Base-by-base conservation (phyloP, 257 asterid species). In the Penstemon davidsonii region DNA sequence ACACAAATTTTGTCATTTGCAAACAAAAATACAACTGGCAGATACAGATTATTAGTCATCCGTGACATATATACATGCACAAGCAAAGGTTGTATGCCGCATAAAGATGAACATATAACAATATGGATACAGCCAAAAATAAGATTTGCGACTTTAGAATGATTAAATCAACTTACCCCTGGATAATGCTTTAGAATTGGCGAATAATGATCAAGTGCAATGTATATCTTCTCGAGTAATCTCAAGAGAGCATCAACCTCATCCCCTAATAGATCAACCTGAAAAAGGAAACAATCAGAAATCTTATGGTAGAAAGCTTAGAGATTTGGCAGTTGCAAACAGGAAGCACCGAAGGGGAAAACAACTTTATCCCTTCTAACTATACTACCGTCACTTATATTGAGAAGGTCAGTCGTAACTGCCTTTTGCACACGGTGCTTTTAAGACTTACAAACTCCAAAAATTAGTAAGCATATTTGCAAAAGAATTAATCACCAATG, bases 221-320 rank as follows among this genome's bases (percentile, higher is more conserved):
- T 80, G 72, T 84, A 87, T 68, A 93, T 88, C 89, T 84, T 93
- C 62, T 88, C 89, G 33, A 90, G 95, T 64, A 90, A 78, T 75
- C 79, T 67, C 81, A 83, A 66, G 43, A 87, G 87, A 74, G 83
- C 67, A 59, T 93, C 99, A 49, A 93, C 99, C 83, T 90, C 88
- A 78, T 93, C 96, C 56, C 97, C 99, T 81, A 93, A 82, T 60
- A 87, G 92, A 83, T 93, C 99, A 67, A 93, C 99, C 99, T 93
- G 89, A 69, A 74, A 72, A 78, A 66, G 63, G 52, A 60, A 43
- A 40, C 39, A 68, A 25, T 25, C 41, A 55, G 3, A 56, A 63
- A 44, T 61, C 60, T 33, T 42, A 63, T 64, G 33, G 56, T 33
- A 67, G 6, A 62, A 73, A 57, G 41, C 43, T 37, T 11, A 18